phyloP scores from a whole-genome alignment of 768 basidiomycete species.

The Leccinum truebloodii region DNA sequence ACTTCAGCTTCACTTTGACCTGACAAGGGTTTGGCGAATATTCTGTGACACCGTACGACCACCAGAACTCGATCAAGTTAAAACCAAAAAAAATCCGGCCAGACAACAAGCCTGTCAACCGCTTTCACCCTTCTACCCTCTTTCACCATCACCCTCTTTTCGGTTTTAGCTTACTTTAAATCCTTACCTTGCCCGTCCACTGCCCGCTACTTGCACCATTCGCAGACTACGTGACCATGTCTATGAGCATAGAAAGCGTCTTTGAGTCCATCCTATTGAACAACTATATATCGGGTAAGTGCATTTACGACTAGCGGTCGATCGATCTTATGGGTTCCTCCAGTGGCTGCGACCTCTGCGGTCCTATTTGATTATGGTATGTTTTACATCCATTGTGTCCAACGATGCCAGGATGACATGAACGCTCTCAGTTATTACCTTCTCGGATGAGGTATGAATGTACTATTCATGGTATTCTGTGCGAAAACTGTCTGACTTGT shows the following conservation, averaged over 20 bases:
- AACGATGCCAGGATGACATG: background rate
- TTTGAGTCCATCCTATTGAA: background rate
- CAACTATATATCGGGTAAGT: background rate
- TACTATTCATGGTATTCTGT: background rate
- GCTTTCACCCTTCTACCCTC: background rate
- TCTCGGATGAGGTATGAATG: background rate
- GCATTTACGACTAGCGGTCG: background rate
- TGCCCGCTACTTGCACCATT: background rate
- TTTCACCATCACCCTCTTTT: background rate
- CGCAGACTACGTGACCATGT: background rate
- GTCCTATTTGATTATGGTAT: background rate
- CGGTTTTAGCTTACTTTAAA: background rate
- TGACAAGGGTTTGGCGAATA: background rate
- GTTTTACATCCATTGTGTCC: background rate
- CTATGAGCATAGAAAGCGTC: background rate
- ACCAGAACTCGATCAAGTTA: background rate
- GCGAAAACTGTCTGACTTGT: background rate
- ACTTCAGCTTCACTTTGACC: background rate
- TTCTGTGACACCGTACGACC: background rate
- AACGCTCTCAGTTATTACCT: background rate
- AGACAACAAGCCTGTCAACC: background rate
- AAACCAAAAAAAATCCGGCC: background rate
- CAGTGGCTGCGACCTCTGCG: background rate
- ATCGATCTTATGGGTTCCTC: background rate
- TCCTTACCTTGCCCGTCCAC: background rate